phyloP scores from a whole-genome alignment of 2,329 filamentous ascomycete species.

The Coleophoma eucalyptorum region DNA sequence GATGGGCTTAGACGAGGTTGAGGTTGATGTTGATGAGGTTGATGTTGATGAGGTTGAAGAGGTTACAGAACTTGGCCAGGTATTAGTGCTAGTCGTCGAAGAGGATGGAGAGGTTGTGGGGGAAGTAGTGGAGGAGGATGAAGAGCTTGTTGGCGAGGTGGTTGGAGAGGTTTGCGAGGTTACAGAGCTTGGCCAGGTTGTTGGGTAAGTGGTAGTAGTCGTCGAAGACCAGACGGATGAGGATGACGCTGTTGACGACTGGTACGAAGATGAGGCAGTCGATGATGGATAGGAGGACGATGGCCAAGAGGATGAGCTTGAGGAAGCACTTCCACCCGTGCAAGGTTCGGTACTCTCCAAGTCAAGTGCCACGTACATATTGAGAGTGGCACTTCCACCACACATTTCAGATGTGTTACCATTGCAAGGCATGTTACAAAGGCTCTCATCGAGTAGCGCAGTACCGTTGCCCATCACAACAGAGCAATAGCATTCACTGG shows the following conservation, averaged over 20 bases:
- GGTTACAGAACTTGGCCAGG: constrained; percentile 2
- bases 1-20: not conserved
- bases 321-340: constrained; percentile 28
- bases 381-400: constrained; percentile 28
- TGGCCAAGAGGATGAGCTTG: constrained; percentile 6
- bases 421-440: constrained; percentile 30
- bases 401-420: constrained; percentile 29
- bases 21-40: constrained; percentile 7
- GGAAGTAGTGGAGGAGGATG: constrained; percentile 2
- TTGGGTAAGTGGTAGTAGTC: not conserved
- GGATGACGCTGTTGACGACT: constrained; percentile 6
- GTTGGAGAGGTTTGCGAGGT: not conserved
- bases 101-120: not conserved
- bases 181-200: not conserved
- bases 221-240: constrained; percentile 7
- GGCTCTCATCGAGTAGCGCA: constrained; percentile 8
- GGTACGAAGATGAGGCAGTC: constrained; percentile 6
- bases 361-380: constrained; percentile 40
- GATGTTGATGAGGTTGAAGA: constrained; percentile 2
- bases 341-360: constrained; percentile 48
- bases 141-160: constrained; percentile 5
- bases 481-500: constrained; percentile 37
- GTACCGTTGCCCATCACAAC: constrained; percentile 28
- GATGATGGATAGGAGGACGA: not conserved
- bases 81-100: constrained; percentile 1